Base-by-base conservation (phyloP, 1,284 basidiomycete genomes). In the Austroboletus novae-zelandiae region DNA sequence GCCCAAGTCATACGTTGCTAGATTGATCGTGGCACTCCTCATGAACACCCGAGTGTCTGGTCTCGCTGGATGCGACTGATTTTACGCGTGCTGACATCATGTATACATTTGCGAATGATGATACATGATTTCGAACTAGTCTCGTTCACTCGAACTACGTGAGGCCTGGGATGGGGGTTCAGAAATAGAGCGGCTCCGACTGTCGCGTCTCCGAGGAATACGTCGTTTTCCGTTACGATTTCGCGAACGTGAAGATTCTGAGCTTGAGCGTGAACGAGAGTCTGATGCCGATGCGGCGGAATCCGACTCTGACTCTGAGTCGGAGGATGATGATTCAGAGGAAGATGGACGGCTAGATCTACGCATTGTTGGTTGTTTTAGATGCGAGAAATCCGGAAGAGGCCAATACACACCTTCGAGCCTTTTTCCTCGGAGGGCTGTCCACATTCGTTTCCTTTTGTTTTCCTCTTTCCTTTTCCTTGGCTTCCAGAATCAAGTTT, bases 21-120 rank as follows among this genome's bases (percentile, higher is more conserved):
- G 86, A 25, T 79, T 94, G 45, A 94, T 94, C 58, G 90, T 94
- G 50, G 91, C 91, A 17, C 78, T 94, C 40, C 90, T 94, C 53
- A 89, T 94, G 83, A 91, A 94, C 73, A 84, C 84, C 18, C 77
- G 73, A 66, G 83, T 81, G n/a, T 66, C 71, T 10, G 57, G 57
- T 17, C 57, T 70, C 30, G 51, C 48, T 34, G 55, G 49, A 48
- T 69, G 68, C 32, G 25, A 47, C n/a, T 68, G 30, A 66, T 43
- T 55, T 39, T 47, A 50, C 42, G 45, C 23, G 31, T 32, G 23
- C 9, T 35, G 25, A 44, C 47, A 51, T 53, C 36, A 44, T 65
- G 61, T 54, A 55, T 53, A 52, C 43, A 50, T 23, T 5, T 41
- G 18, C 47, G 36, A 51, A 45, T 27, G 53, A 56, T 40, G 39